Conservation (phyloP, 1,139 yeast species). For the Debaryomyces fabryi region DNA sequence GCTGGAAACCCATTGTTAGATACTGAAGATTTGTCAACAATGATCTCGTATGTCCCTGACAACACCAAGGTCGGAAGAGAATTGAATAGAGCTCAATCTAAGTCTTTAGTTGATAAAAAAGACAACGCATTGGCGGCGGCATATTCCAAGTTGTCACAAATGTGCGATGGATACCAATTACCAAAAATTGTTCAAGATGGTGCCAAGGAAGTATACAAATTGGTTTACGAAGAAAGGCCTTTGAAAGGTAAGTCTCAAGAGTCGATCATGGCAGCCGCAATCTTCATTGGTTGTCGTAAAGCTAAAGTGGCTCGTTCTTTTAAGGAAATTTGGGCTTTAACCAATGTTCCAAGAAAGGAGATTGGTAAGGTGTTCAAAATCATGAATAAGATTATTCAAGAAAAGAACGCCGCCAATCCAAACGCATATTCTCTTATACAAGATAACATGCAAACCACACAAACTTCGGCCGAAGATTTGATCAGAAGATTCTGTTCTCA, state of each 20-base stretch:
- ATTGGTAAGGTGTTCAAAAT: constrained; percentile 87
- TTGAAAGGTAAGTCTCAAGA: constrained; percentile 92
- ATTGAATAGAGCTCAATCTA: constrained; percentile 85
- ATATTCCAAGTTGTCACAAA: constrained; percentile 86
- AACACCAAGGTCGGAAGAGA: constrained; percentile 82
- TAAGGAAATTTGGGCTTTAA: constrained; percentile 93
- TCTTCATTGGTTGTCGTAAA: constrained; percentile 91
- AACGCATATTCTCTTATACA: constrained; percentile 33
- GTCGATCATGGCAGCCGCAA: constrained; percentile 95
- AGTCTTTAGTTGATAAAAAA: constrained; percentile 80
- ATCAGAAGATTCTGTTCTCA: constrained; percentile 96
- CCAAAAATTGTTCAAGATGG: constrained; percentile 97
- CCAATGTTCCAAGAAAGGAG: constrained; percentile 91
- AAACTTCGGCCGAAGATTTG: constrained; percentile 91
- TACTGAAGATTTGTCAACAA: constrained; percentile 88
- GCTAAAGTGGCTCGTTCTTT: constrained; percentile 94
- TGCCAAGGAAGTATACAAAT: constrained; percentile 92
- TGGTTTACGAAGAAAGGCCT: constrained; percentile 86
- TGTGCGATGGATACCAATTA: constrained; percentile 95
- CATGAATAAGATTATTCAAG: constrained; percentile 75
- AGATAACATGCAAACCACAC: constrained; percentile 78
- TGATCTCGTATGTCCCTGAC: constrained; percentile 84
- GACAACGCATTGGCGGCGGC: constrained; percentile 90
- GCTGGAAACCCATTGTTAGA: constrained; percentile 95
- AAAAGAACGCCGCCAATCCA: constrained; percentile 57